Evolutionary conservation across 2,329 filamentous ascomycete species (phyloP), one percentile per base, ranked within the genome.

Genomic region (Pseudogymnoascus sp.): DNA sequence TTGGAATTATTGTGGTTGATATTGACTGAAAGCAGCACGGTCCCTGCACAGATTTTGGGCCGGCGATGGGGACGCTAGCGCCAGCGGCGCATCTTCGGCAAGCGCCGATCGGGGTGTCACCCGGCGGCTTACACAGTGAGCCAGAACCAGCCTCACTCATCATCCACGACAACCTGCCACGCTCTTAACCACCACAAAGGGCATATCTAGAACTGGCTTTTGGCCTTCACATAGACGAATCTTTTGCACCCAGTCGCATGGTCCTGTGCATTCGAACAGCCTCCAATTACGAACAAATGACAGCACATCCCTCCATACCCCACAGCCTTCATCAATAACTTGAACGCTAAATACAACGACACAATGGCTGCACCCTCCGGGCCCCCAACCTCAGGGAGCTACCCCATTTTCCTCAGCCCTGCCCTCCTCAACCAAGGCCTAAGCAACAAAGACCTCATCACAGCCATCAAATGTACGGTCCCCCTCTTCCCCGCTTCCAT

Each of bases 401-500:
- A 56, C 16, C 50, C 50, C 50, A 56, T 56, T 34, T 56, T 56
- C 10, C 50, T 56, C 25, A 56, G 50, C 50, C 50, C 50, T 34
- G 50, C 50, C 28, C 28, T 56, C 28, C 50, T 56, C 28, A 56
- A 56, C 11, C 50, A 56, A 34, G 50, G 50, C 1, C 23, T 56
- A 34, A n/a, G 50, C n/a, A 56, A 6, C 14, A 56, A 56, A 34
- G 50, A 56, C 28, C 50, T 56, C 10, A 34, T 56, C 5, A 34
- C 50, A 11, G 50, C 50, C 25, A 34, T 56, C 5, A 56, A 56
- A 56, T 56, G 50, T 56, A 56, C n/a, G 14, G n/a, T 21, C n/a
- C 28, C 50, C 28, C n/a, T 11, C n/a, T 2, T 10, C 16, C 10
- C 10, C 31, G 10, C 5, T 18, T 18, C 25, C 28, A 18, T 34